Evolutionary conservation across 2,329 filamentous ascomycete genomes (phyloP).

Genomic region (Penicillium sp.): DNA sequence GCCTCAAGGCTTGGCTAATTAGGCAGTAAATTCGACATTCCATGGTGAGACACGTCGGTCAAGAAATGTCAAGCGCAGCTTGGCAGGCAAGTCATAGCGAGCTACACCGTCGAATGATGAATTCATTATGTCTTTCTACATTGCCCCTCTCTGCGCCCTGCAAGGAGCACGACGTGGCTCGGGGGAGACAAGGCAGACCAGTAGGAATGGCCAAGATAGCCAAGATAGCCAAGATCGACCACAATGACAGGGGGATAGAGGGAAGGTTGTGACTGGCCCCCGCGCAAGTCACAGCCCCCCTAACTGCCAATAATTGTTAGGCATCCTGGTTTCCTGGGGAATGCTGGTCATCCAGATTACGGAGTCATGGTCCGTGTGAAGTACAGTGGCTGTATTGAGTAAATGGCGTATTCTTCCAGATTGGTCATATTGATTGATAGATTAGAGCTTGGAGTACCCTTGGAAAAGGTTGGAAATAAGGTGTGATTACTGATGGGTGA

Average conservation of each 20-base stretch:
- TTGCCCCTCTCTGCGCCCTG: background rate
- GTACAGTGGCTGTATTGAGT: background rate
- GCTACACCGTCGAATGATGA: background rate
- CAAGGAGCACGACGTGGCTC: background rate
- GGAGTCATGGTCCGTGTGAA: background rate
- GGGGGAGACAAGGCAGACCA: background rate
- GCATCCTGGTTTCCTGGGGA: background rate
- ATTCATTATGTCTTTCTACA: background rate
- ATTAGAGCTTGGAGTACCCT: background rate
- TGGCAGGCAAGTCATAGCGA: background rate
- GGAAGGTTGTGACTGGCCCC: background rate
- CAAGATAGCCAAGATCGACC: background rate
- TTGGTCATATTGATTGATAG: background rate
- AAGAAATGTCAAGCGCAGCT: background rate
- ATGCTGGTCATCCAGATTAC: slow-evolving; percentile 1
- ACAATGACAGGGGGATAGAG: background rate
- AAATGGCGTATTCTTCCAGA: background rate
- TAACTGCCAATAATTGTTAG: background rate
- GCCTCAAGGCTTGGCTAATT: background rate
- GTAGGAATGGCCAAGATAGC: background rate
- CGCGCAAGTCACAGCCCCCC: background rate
- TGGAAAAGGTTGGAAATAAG: background rate
- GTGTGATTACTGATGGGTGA: background rate
- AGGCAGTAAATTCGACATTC: background rate
- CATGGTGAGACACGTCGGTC: background rate